Base-by-base conservation (phyloP, 306 rosid genomes). In the barrel medic (Medicago truncatula) region DNA sequence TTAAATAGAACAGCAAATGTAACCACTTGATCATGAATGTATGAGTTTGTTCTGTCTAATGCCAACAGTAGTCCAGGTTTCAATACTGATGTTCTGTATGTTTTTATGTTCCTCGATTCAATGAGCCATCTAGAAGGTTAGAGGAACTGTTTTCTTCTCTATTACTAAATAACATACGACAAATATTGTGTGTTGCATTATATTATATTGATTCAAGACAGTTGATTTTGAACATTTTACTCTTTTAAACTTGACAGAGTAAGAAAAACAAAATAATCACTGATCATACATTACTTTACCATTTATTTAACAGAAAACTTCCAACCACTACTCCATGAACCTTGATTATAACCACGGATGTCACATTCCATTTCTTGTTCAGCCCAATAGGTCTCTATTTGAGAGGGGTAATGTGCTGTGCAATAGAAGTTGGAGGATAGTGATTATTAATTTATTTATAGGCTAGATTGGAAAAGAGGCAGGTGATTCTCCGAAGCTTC, bases 351-450 rank as follows among this genome's bases (percentile, higher is more conserved):
- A 25, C 28, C 40, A 25, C 65, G 25, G 65, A 23, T 59, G 7
- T 23, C 39, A 21, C 65, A 23, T 17, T 59, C 64, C 16, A 59
- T 59, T 59, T 59, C 39, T 13, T 59, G 67, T 61, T 61, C 20
- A 31, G 44, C 15, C 66, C 16, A 36, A 9, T 63, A 38, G 23
- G 46, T 36, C 44, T 63, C 46, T 38, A 9, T n/a, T 63, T n/a
- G 6, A 23, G 9, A 59, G 65, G 69, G 21, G 15, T 34, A 34
- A 15, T 16, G 47, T 36, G 47, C 25, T 16, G 49, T 36, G 21
- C 28, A 63, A 38, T 63, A n/a, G 47, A n/a, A 63, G 23, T 34
- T 34, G 69, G 69, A 63, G 46, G 46, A 63, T 38, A 36, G 69
- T 60, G 66, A 60, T 6, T 15, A 58, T 58, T 58, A 58, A 56